phyloP scores from a whole-genome alignment of 2,329 filamentous ascomycete genomes.

The Curvularia spicifera region DNA sequence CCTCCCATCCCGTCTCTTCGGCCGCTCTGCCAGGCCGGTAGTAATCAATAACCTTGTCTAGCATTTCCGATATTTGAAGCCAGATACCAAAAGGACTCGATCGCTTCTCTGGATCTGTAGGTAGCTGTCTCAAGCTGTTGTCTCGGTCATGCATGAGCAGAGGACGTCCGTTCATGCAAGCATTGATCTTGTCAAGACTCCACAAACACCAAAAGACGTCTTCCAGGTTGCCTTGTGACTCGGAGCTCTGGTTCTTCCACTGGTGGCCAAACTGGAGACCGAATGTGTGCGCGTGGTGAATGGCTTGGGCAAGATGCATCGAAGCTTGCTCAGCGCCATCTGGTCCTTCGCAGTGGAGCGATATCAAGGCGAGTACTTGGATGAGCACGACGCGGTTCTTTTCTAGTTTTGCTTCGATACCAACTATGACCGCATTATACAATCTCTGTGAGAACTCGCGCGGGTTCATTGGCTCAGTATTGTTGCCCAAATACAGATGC shows the following conservation, averaged over 20 bases:
- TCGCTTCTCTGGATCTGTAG: conserved; percentile 52
- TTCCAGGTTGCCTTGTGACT: conserved; percentile 51
- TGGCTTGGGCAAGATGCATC: conserved; percentile 56
- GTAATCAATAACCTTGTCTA: conserved; percentile 57
- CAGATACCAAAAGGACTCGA: conserved; percentile 58
- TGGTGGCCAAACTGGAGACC: conserved; percentile 55
- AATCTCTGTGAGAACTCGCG: conserved; percentile 55
- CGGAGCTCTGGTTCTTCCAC: conserved; percentile 49
- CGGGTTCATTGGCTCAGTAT: conserved; percentile 44
- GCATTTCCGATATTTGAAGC: conserved; percentile 53
- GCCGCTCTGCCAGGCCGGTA: conserved; percentile 54
- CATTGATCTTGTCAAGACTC: conserved; percentile 57
- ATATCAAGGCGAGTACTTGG: conserved; percentile 55
- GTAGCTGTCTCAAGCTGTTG: conserved; percentile 52
- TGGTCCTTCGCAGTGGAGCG: conserved; percentile 56
- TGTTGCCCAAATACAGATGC: conserved; percentile 49
- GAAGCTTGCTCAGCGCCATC: conserved; percentile 57
- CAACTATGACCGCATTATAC: conserved; percentile 52
- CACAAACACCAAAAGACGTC: conserved; percentile 59
- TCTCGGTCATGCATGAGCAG: conserved; percentile 57
- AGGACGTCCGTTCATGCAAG: conserved; percentile 56
- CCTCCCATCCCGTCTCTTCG: conserved; percentile 56
- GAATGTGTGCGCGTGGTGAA: conserved; percentile 58
- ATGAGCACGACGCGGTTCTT: conserved; percentile 57
- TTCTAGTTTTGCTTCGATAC: conserved; percentile 51